Conservation (phyloP, 805 yeast species). For the Candida tammaniensis region DNA sequence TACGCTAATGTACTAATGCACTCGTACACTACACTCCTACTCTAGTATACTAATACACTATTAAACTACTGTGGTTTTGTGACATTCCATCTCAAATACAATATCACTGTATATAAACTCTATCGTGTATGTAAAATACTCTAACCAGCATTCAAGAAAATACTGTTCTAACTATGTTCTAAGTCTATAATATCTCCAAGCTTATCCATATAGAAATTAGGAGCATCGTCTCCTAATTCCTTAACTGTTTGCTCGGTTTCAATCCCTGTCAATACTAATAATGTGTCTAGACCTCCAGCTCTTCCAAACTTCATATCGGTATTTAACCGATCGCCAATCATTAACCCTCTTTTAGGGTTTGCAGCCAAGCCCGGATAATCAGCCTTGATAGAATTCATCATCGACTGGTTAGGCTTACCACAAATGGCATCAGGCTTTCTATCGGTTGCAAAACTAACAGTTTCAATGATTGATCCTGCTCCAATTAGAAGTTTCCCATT, state of each 20-base stretch:
- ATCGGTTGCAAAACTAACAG: conserved; percentile 72
- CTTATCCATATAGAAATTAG: conserved; percentile 66
- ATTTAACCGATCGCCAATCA: conserved; percentile 94
- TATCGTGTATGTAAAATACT: too few species aligned
- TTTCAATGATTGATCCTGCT: conserved; percentile 87
- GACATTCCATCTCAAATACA: too few species aligned
- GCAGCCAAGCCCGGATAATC: conserved; percentile 46
- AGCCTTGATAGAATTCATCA: conserved; percentile 86
- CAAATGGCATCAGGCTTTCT: conserved; percentile 78
- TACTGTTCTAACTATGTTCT: too few species aligned
- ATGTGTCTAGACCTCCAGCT: conserved; percentile 81
- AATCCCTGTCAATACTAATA: conserved; percentile 88
- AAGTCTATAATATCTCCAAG: conserved; percentile 76
- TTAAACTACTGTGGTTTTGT: too few species aligned
- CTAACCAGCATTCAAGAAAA: too few species aligned
- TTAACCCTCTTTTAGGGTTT: conserved; percentile 63
- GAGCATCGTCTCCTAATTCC: conserved; percentile 42
- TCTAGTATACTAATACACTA: too few species aligned
- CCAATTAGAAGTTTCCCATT: conserved; percentile 87
- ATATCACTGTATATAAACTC: too few species aligned
- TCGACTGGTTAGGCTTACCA: conserved; percentile 87
- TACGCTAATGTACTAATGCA: too few species aligned
- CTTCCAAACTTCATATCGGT: conserved; percentile 93
- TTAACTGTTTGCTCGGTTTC: conserved; percentile 68
- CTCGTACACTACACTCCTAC: too few species aligned